A percentile compares a stretch with the other conserved stretches of the same genome.
Evolutionary conservation across 1,284 basidiomycete species (phyloP).

Genomic region (Ganoderma boninense): DNA sequence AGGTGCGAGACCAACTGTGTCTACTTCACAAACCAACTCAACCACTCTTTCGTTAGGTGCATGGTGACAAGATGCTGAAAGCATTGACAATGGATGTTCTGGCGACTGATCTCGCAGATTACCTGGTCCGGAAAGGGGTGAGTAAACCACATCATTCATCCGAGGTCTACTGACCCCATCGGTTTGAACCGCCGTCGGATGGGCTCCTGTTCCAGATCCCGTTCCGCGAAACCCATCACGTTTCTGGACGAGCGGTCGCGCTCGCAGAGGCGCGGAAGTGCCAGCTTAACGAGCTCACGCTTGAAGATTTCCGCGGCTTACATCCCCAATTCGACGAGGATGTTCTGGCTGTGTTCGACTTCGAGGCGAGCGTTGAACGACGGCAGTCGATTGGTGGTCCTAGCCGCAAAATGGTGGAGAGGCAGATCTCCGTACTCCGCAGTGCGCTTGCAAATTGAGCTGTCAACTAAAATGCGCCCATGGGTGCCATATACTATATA

Average conservation of each 20-base stretch:
- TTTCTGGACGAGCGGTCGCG: conserved; percentile 95
- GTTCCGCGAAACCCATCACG: conserved; percentile 98
- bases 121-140: conserved; percentile 97
- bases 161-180: conserved; percentile 12
- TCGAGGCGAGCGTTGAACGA: conserved; percentile 95
- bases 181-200: conserved; percentile 10
- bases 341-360: conserved; percentile 86
- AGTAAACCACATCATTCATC: conserved; percentile 41
- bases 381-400: conserved; percentile 94
- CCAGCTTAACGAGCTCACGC: conserved; percentile 83
- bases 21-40: conserved; percentile 9
- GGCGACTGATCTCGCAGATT: conserved; percentile 97
- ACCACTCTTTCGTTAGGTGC: conserved; percentile 62
- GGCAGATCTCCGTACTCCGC: conserved; percentile 83
- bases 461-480: background rate
- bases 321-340: conserved; percentile 86
- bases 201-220: conserved; percentile 63
- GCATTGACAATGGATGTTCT: conserved; percentile 97
- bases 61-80: conserved; percentile 88
- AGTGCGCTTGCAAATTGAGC: conserved; percentile 47
- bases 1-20: conserved; percentile 57
- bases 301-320: conserved; percentile 83
- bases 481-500: background rate
- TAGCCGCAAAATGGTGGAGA: conserved; percentile 83
- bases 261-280: conserved; percentile 87